Evolutionary conservation across 257 asterid species (phyloP).

Genomic region (Forsythia suspensa): DNA sequence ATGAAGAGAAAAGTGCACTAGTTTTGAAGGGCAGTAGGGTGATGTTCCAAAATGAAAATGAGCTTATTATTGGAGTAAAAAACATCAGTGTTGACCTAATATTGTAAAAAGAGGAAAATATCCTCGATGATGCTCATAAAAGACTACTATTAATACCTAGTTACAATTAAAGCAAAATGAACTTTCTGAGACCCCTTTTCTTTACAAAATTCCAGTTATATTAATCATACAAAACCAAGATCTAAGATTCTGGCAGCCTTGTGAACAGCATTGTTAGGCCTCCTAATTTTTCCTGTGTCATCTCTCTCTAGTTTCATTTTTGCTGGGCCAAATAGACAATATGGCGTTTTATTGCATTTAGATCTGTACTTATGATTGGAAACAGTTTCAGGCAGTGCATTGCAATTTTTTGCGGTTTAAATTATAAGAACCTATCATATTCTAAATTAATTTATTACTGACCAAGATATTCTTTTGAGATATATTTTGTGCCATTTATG

Average conservation of each 20-base stretch:
- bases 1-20: neutral
- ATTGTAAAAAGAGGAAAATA: neutral
- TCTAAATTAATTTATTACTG: neutral
- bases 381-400: neutral
- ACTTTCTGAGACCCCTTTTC: neutral
- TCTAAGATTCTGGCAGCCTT: neutral
- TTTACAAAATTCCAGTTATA: neutral
- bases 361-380: neutral
- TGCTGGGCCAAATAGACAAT: neutral
- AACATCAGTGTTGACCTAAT: neutral
- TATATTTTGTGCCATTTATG: neutral
- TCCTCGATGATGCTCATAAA: neutral
- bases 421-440: neutral
- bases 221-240: neutral
- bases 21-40: neutral
- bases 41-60: neutral
- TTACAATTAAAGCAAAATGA: neutral
- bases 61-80: neutral
- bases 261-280: neutral
- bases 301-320: neutral
- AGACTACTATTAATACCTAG: neutral
- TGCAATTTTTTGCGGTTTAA: neutral
- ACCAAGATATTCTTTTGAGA: neutral
- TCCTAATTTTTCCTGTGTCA: neutral
- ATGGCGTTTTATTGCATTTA: constrained; percentile 2